These are phyloP conservation scores for Saturnispora hagleri DNA, from an alignment of 805 yeast genomes.

Conservation along the genomic window DNA sequence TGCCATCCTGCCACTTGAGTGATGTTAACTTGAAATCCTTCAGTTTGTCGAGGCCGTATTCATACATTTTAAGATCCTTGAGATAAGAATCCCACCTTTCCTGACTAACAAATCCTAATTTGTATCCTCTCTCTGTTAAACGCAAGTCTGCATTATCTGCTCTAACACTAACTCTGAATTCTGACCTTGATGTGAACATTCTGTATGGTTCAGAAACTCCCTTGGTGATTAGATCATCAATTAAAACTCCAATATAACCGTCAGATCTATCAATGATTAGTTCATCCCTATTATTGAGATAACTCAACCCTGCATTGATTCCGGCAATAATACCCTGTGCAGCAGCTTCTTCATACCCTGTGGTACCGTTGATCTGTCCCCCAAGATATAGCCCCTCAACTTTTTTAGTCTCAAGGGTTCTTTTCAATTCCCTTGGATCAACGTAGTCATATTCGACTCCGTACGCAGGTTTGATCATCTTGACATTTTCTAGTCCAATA, in stretches of 20 bases:
- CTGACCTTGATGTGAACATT: slow-evolving; percentile 96
- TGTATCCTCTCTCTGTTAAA: slow-evolving; percentile 59
- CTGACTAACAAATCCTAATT: slow-evolving; percentile 57
- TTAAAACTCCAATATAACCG: slow-evolving; percentile 85
- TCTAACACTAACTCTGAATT: slow-evolving; percentile 80
- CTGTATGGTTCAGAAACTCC: slow-evolving; percentile 97
- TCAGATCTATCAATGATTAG: slow-evolving; percentile 62
- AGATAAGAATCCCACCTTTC: slow-evolving; percentile 43
- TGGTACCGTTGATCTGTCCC: slow-evolving; percentile 97
- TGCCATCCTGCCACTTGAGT: slow-evolving; percentile 48
- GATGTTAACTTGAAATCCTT: slow-evolving; percentile 40
- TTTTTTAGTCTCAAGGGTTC: slow-evolving; percentile 72
- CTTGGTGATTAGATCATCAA: slow-evolving; percentile 89
- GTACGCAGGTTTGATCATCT: slow-evolving; percentile 91
- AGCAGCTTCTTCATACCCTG: slow-evolving; percentile 98
- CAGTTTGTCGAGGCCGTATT: slow-evolving; percentile 38
- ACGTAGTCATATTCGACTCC: slow-evolving; percentile 98
- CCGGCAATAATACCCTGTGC: slow-evolving; percentile 96
- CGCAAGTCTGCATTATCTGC: slow-evolving; percentile 92
- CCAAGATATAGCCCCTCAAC: slow-evolving; percentile 78
- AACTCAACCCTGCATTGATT: slow-evolving; percentile 73
- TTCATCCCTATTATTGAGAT: slow-evolving; percentile 22
- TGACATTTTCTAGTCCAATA: slow-evolving; percentile 81
- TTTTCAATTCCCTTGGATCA: slow-evolving; percentile 79
- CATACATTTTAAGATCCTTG: slow-evolving; percentile 36